Base-by-base conservation (phyloP, 1,284 basidiomycete genomes). In the Mycosarcoma maydis region DNA sequence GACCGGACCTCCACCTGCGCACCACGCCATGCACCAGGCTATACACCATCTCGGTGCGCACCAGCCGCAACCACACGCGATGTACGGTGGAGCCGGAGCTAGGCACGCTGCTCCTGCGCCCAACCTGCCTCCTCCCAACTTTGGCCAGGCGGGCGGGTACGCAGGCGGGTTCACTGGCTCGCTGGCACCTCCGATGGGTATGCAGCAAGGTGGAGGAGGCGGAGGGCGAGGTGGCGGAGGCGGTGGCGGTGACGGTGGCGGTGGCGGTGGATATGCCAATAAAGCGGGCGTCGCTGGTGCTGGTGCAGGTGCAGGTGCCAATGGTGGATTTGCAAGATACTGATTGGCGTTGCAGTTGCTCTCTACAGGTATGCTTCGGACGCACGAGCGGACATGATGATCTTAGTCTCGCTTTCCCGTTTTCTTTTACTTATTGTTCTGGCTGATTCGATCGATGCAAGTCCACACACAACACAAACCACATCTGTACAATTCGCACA, bases 51-150 rank as follows among this genome's bases (percentile, higher is more conserved):
- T 34, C 3, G 37, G 22, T 23, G 16, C 16, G 2, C 40, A 42
- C 19, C 27, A 29, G 40, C 27, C 5, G 10, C 24, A 24, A 16
- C 24, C 41, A 16, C 44, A 52, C 32, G 53, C 52, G 11, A 46
- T 59, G 43, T 59, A 59, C 11, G 50, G 60, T 6, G 48, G 42
- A 24, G 11, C n/a, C n/a, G 58, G 47, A 26, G 45, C 43, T 26
- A 19, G 36, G 11, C 45, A 49, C 23, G 39, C 22, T 3, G 19
- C 37, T 14, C 17, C 16, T 17, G 42, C 20, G 10, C 58, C 49
- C 47, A 50, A 43, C 19, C 37, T 61, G 36, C 51, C 58, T 13
- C 51, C 60, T 30, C 60, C 60, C 34, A 46, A 64, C 53, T 64
- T 61, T 46, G 47, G 29, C 6, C 39, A 42, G 23, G 42, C 20